These are phyloP conservation scores for Boletus reticulatus DNA, from an alignment of 768 basidiomycete species.

Conservation along the genomic window DNA sequence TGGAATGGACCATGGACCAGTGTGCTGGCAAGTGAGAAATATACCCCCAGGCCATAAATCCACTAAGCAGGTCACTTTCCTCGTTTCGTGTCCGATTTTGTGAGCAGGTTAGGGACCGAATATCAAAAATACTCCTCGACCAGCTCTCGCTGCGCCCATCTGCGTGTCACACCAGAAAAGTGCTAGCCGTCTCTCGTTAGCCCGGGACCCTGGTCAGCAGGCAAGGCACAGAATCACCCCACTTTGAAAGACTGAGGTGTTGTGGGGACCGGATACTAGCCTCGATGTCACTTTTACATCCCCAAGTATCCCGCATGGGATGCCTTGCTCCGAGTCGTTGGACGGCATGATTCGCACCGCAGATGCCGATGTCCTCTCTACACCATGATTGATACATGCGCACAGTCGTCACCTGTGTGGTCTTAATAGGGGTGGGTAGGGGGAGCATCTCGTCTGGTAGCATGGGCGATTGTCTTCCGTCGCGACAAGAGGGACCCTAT, in stretches of 20 bases:
- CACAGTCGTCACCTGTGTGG: background rate
- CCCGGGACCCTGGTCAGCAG: slow-evolving; percentile 41
- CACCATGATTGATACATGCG: too few relatives aligned
- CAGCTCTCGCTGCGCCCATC: slow-evolving; percentile 60
- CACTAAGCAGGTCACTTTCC: too few relatives aligned
- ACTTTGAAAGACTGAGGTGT: slow-evolving; percentile 57
- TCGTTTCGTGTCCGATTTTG: slow-evolving; percentile 36
- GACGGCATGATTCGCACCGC: background rate
- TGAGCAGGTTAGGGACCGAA: slow-evolving; percentile 88
- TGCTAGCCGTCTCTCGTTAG: slow-evolving; percentile 32
- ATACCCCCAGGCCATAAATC: too few relatives aligned
- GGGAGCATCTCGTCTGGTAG: background rate
- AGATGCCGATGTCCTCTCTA: too few relatives aligned
- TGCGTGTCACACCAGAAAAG: slow-evolving; percentile 71
- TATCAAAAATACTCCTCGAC: slow-evolving; percentile 60
- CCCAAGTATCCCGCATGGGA: slow-evolving; percentile 12
- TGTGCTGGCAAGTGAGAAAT: too few relatives aligned
- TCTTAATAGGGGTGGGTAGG: rapidly evolving
- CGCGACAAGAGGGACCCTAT: background rate
- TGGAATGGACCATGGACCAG: too few relatives aligned
- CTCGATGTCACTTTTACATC: slow-evolving; percentile 9
- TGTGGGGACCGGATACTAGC: slow-evolving; percentile 49
- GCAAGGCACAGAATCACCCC: slow-evolving; percentile 15
- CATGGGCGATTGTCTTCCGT: too few relatives aligned
- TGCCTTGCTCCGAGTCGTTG: slow-evolving; percentile 17